A percentile compares a stretch with the other conserved stretches of the same genome.
These are phyloP conservation scores for Aspergillus pseudotamarii DNA, from an alignment of 2,329 filamentous ascomycete genomes.

Conservation along the genomic window DNA sequence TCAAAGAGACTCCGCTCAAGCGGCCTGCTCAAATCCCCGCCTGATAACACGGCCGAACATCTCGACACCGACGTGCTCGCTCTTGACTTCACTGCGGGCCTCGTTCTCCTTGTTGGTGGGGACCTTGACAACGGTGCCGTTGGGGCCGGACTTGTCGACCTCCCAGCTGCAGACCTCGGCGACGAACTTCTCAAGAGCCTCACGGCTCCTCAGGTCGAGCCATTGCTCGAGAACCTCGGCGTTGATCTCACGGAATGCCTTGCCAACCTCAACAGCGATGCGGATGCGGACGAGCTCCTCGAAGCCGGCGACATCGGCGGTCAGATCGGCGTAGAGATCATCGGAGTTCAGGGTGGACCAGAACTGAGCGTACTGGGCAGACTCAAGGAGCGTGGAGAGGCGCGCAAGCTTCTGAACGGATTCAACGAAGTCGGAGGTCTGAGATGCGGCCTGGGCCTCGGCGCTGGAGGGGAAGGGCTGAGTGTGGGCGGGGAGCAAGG, in stretches of 20 bases:
- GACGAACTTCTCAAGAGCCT: conserved; percentile 74
- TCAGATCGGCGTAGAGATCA: conserved; percentile 92
- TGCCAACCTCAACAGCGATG: conserved; percentile 84
- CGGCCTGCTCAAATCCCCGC: conserved; percentile 82
- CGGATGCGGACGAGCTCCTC: conserved; percentile 90
- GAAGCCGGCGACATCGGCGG: conserved; percentile 91
- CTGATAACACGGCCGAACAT: conserved; percentile 68
- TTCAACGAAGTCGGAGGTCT: conserved; percentile 68
- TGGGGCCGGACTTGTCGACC: conserved; percentile 59
- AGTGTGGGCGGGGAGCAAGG: conserved; percentile 85
- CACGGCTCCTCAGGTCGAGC: conserved; percentile 69
- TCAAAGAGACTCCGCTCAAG: conserved; percentile 43
- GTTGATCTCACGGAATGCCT: conserved; percentile 74
- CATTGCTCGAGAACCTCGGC: conserved; percentile 71
- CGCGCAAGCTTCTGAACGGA: conserved; percentile 83
- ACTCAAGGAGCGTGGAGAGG: conserved; percentile 85
- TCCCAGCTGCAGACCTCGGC: conserved; percentile 85
- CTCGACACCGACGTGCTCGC: conserved; percentile 76
- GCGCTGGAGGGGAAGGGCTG: conserved; percentile 61
- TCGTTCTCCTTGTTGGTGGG: conserved; percentile 97
- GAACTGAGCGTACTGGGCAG: conserved; percentile 87
- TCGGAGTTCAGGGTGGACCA: conserved; percentile 92
- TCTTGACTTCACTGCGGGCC: conserved; percentile 91
- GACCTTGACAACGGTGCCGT: conserved; percentile 64
- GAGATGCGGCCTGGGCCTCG: conserved; percentile 43